Evolutionary conservation across 2,329 filamentous ascomycete genomes (phyloP), one percentile per base, ranked within the genome.

Genomic region (Teratosphaeria nubilosa): DNA sequence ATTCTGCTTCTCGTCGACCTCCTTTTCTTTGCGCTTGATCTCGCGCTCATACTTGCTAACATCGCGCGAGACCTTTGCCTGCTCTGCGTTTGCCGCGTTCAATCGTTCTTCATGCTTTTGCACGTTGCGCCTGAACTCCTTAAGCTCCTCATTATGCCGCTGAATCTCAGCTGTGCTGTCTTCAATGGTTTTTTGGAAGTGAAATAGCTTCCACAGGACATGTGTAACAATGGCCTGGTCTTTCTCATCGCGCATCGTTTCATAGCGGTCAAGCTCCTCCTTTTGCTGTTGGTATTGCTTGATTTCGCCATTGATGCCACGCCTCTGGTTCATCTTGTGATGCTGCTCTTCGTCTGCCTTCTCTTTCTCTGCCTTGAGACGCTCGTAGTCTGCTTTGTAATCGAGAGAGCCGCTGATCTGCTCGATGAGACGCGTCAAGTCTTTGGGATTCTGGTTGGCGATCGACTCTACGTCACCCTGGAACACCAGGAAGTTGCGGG

Each of bases 241-340:
- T 54, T 90, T 86, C 72, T 97, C 90, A 56, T 94, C 88, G 1
- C 88, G 88, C 74, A 96, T 97, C 63, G 84, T 86, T 69, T 95
- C 88, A 70, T 92, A 99, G 66, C 87, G 92, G 64, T 99, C 94
- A 5, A 92, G 92, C 70, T 97, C 94, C 65, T 86, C 86, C 76
- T 97, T 97, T 74, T 97, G 92, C 72, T 97, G 91, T 69, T 95
- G 88, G 69, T 96, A 99, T 68, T 96, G 91, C 72, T 94, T 96
- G 72, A 99, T 95, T 74, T 99, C 94, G 2, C 91, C 92, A 73
- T 97, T 97, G 76, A 99, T 96, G 53, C 89, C 91, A 65, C 94
- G 86, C 34, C 94, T 88, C 61, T 91, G 85, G 68, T 94, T 88
- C 9, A 97, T 83, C 71, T 95, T 91, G 65, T 90, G 88, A 51